These are phyloP conservation scores for Leccinum ponderosum DNA, from an alignment of 1,284 basidiomycete species.

Conservation along the genomic window DNA sequence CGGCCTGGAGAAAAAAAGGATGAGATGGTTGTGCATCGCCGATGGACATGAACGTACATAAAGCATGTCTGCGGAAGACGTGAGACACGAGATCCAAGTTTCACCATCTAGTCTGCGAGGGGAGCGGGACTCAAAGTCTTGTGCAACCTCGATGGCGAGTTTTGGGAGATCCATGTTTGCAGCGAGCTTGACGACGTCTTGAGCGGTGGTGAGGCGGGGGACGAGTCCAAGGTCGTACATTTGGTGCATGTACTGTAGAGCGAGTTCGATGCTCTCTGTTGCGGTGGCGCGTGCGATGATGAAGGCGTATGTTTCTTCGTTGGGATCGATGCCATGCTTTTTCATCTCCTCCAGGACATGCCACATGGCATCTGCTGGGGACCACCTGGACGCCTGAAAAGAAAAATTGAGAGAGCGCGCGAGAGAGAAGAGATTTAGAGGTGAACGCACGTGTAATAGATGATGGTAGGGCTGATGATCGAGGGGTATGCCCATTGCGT, in stretches of 20 bases:
- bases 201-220: slow-evolving; percentile 49
- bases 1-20: slow-evolving; percentile 43
- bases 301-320: slow-evolving; percentile 51
- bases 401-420: slow-evolving; percentile 7
- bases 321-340: slow-evolving; percentile 45
- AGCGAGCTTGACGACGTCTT: slow-evolving; percentile 50
- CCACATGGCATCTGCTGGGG: slow-evolving; percentile 30
- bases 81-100: slow-evolving; percentile 61
- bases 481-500: slow-evolving; percentile 54
- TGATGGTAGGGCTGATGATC: slow-evolving; percentile 61
- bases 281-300: slow-evolving; percentile 51
- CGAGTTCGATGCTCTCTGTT: slow-evolving; percentile 60
- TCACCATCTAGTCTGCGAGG: slow-evolving; percentile 51
- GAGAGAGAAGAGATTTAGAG: neutral
- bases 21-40: neutral
- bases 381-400: slow-evolving; percentile 38
- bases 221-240: slow-evolving; percentile 49
- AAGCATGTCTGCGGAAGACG: slow-evolving; percentile 53
- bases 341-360: slow-evolving; percentile 48
- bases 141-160: slow-evolving; percentile 69
- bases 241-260: slow-evolving; percentile 53
- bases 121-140: slow-evolving; percentile 55
- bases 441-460: slow-evolving; percentile 54
- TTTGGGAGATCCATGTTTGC: slow-evolving; percentile 51
- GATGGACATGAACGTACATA: slow-evolving; percentile 51